Evolutionary conservation across 306 rosid genomes (phyloP), one percentile per base, ranked within the genome.

Genomic region (Oxytropis ochrocephala): DNA sequence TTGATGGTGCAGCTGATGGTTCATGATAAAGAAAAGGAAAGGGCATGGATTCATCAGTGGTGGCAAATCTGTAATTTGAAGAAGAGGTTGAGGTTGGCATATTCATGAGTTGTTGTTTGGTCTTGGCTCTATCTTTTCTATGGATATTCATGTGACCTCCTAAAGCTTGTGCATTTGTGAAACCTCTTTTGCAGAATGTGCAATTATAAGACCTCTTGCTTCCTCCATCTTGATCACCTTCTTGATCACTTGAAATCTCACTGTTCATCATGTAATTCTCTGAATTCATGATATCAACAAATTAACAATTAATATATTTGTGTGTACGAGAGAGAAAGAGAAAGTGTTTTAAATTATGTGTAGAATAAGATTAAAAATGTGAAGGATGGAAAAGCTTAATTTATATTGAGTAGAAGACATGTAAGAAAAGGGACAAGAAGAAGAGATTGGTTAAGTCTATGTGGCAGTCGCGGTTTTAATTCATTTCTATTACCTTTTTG

Each of bases 141-240:
- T 94, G 98, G 14, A 94, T 90, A 51, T 94, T 94, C 98, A 93
- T 93, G 21, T 93, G 98, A 24, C 98, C 99, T 5, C 99, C 99
- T 55, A 94, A 69, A 13, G 97, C 97, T 41, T 91, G 99, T 5
- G 99, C 99, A 55, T 91, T 91, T 21, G 97, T 91, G 85, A 94
- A 94, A 6, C 99, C 99, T n/a, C 92, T 84, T 79, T 30, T 85
- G 80, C 99, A 94, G 67, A 84, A 95, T 62, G 95, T 87, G 87
- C 99, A 95, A 56, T 85, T 91, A 64, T 84, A 95, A 35, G 82
- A 86, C 3, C 96, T 80, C 73, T 76, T 87, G 0, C 64, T 65
- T n/a, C 82, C 75, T 18, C 78, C 70, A 35, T 59, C 72, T 7
- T 82, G 30, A 8, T 55, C 67, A 7, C 56, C 96, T 17, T 61